Evolutionary conservation across 345 rosid species (phyloP).

Genomic region (Syzygium aqueum): DNA sequence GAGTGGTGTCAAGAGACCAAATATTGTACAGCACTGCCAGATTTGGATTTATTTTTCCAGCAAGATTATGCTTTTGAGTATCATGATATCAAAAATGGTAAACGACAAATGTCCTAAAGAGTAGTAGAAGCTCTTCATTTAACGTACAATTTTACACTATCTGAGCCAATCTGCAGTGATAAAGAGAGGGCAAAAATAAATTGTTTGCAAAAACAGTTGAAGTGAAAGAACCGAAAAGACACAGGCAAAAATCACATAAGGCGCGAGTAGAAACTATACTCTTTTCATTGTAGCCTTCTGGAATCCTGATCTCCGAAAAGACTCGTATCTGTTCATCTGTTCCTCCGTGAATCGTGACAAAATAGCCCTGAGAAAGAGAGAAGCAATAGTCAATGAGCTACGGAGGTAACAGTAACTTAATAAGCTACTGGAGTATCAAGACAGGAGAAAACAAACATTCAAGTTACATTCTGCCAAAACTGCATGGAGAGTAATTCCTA

Average conservation of each 20-base stretch:
- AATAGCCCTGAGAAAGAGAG: constrained; percentile 37
- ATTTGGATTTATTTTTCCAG: neutral
- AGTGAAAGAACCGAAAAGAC: neutral
- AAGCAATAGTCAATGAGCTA: neutral
- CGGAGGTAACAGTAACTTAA: neutral
- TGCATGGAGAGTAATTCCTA: neutral
- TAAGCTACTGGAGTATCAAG: neutral
- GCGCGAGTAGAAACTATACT: constrained; percentile 21
- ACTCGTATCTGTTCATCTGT: constrained; percentile 89
- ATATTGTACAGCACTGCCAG: neutral
- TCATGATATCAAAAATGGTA: neutral
- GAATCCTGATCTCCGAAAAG: constrained; percentile 90
- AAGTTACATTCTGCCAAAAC: neutral
- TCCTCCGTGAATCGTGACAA: constrained; percentile 73
- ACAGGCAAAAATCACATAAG: neutral
- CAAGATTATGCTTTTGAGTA: neutral
- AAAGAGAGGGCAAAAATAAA: neutral
- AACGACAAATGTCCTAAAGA: neutral
- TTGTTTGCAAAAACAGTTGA: neutral
- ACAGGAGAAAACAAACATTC: neutral
- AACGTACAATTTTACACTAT: neutral
- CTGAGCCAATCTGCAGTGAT: neutral
- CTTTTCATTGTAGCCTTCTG: constrained; percentile 89
- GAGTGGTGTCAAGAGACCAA: neutral
- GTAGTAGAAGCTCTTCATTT: neutral